A percentile compares a stretch with the other conserved stretches of the same genome.
phyloP scores from a whole-genome alignment of 331 rosid species.

The Stylosanthes scabra region DNA sequence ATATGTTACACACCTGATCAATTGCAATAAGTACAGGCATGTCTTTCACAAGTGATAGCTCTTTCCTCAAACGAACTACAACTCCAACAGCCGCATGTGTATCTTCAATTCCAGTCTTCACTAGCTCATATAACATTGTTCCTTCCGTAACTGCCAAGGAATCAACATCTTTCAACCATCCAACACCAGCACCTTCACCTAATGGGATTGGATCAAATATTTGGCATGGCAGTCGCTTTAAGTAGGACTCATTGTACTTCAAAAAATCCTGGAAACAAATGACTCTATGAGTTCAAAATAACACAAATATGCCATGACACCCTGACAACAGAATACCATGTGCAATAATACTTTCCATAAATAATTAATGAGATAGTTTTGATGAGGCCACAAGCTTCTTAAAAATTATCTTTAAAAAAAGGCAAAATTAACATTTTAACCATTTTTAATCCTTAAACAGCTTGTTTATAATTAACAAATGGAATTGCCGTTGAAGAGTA shows the following conservation, averaged over 20 bases:
- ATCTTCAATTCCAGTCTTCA: slow-evolving; percentile 82
- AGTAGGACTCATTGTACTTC: slow-evolving; percentile 75
- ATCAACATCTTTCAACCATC: slow-evolving; percentile 90
- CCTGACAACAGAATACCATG: not conserved
- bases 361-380: not conserved
- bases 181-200: slow-evolving; percentile 98
- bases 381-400: not conserved
- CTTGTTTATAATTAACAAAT: not conserved
- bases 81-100: slow-evolving; percentile 97
- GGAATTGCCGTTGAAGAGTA: not conserved
- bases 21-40: slow-evolving; percentile 90
- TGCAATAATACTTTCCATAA: not conserved
- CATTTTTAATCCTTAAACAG: not conserved
- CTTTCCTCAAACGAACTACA: slow-evolving; percentile 90
- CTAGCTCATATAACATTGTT: slow-evolving; percentile 80
- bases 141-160: slow-evolving; percentile 79
- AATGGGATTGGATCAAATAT: slow-evolving; percentile 77
- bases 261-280: slow-evolving; percentile 78
- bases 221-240: slow-evolving; percentile 69
- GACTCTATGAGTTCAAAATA: slow-evolving; percentile 35
- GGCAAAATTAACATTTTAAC: not conserved
- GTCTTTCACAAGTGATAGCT: slow-evolving; percentile 86
- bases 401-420: not conserved
- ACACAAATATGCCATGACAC: slow-evolving; percentile 8
- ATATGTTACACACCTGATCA: slow-evolving; percentile 78